phyloP scores from a whole-genome alignment of 345 rosid genomes.

The Cochlearia excelsa region DNA sequence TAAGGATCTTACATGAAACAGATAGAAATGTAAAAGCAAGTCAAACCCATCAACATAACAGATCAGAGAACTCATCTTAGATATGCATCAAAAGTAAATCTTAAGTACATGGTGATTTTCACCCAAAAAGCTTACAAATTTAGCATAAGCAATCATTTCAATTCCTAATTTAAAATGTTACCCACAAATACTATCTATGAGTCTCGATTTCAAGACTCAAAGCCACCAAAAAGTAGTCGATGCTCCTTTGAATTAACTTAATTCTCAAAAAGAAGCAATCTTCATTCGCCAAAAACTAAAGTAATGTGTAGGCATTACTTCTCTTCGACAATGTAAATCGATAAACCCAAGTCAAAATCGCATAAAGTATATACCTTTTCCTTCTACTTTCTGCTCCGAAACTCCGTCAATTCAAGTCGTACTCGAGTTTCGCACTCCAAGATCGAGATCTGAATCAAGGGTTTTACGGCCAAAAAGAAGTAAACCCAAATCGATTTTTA shows the following conservation, averaged over 20 bases:
- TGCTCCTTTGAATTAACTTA: no score
- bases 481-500: slow-evolving; percentile 13
- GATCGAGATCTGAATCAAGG: slow-evolving; percentile 11
- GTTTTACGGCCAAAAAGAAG: not conserved
- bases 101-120: not conserved
- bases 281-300: no score
- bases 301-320: not conserved
- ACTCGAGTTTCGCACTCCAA: not conserved
- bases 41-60: slow-evolving; percentile 3
- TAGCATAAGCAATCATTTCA: slow-evolving; percentile 9
- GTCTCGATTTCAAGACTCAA: no score
- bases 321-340: slow-evolving; percentile 18
- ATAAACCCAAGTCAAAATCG: slow-evolving; percentile 25
- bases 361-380: slow-evolving; percentile 3
- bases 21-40: slow-evolving; percentile 5
- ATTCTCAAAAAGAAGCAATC: not conserved
- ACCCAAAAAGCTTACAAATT: slow-evolving; percentile 8
- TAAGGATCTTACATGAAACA: not conserved
- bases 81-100: slow-evolving; percentile 1
- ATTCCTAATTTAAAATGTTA: not conserved
- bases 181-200: not conserved
- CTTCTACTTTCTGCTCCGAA: not conserved
- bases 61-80: slow-evolving; percentile 2
- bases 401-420: slow-evolving; percentile 1
- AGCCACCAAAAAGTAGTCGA: no score